A percentile compares a stretch with the other conserved stretches of the same genome.
These are phyloP conservation scores for Olyra latifolia DNA, from an alignment of 176 grass and related monocot species.

Conservation along the genomic window DNA sequence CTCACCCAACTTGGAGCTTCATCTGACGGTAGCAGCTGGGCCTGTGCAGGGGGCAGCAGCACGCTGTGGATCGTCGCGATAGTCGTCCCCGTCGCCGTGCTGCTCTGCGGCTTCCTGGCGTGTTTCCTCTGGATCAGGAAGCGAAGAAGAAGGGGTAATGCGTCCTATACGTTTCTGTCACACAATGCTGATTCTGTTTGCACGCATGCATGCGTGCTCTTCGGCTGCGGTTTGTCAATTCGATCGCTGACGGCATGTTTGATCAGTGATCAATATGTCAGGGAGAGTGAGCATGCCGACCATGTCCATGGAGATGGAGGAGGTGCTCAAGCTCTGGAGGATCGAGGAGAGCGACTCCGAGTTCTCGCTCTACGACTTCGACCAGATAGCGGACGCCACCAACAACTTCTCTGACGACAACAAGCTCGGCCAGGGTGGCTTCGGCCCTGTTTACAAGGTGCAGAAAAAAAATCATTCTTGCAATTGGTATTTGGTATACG, in stretches of 20 bases:
- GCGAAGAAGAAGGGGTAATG: constrained; percentile 37
- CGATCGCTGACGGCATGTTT: background rate
- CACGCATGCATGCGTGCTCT: background rate
- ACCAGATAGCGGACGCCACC: constrained; percentile 38
- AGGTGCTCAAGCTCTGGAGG: constrained; percentile 39
- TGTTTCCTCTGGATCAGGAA: constrained; percentile 55
- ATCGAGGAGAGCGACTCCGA: constrained; percentile 46
- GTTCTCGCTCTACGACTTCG: constrained; percentile 45
- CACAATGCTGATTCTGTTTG: background rate
- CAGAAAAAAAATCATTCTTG: background rate
- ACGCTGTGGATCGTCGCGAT: constrained; percentile 25
- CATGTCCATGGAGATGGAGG: constrained; percentile 62
- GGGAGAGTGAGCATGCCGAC: constrained; percentile 32
- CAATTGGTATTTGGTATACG: too few species aligned
- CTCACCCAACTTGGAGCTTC: background rate
- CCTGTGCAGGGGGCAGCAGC: background rate
- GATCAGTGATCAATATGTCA: constrained; percentile 20
- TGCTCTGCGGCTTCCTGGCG: constrained; percentile 31
- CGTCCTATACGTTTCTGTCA: background rate
- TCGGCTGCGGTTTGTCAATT: background rate
- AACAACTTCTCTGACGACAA: constrained; percentile 43
- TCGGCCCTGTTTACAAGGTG: constrained; percentile 64
- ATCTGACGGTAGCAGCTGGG: background rate
- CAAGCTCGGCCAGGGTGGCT: constrained; percentile 68
- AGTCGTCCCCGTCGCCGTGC: constrained; percentile 29